Percentiles rank a stretch among this genome's conserved stretches.
These are phyloP conservation scores for Westerdykella aurantiaca DNA, from an alignment of 2,329 filamentous ascomycete species.

Conservation along the genomic window DNA sequence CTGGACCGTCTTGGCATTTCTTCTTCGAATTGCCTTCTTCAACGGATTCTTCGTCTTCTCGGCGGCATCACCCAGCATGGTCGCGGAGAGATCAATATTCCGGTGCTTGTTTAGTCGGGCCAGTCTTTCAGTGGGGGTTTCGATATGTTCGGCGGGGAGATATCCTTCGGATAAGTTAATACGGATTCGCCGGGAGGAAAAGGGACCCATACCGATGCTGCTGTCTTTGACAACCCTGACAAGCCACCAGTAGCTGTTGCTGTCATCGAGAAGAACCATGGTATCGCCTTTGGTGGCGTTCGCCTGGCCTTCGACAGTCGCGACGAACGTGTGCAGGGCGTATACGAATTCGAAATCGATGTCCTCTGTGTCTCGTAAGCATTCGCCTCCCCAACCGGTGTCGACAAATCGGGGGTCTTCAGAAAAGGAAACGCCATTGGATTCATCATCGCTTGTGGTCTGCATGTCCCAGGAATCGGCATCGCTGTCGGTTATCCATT, in stretches of 20 bases:
- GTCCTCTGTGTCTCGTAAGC: conserved; percentile 93
- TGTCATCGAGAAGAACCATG: conserved; percentile 96
- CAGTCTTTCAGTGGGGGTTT: conserved; percentile 90
- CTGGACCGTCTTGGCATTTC: conserved; percentile 79
- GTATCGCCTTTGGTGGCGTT: conserved; percentile 98
- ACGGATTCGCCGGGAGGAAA: neutral
- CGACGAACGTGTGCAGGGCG: conserved; percentile 93
- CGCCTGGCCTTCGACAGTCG: conserved; percentile 94
- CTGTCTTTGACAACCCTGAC: conserved; percentile 96
- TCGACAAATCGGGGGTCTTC: conserved; percentile 60
- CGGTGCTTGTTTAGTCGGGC: conserved; percentile 95
- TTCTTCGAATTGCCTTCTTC: conserved; percentile 74
- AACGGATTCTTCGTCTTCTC: conserved; percentile 79
- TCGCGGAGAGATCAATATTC: conserved; percentile 80
- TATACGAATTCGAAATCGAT: conserved; percentile 99
- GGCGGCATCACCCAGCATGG: conserved; percentile 65
- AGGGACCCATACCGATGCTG: conserved; percentile 64
- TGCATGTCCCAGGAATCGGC: conserved; percentile 30
- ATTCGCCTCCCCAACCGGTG: conserved; percentile 68
- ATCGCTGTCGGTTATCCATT: conserved; percentile 37
- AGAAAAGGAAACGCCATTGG: conserved; percentile 52
- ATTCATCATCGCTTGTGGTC: conserved; percentile 51
- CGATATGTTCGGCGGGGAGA: conserved; percentile 93
- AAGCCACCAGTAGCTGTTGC: conserved; percentile 99
- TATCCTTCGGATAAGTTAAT: conserved; percentile 59